These are phyloP conservation scores for Lichtheimia ramosa DNA, from an alignment of 371 early-diverging fungal species.

Conservation along the genomic window DNA sequence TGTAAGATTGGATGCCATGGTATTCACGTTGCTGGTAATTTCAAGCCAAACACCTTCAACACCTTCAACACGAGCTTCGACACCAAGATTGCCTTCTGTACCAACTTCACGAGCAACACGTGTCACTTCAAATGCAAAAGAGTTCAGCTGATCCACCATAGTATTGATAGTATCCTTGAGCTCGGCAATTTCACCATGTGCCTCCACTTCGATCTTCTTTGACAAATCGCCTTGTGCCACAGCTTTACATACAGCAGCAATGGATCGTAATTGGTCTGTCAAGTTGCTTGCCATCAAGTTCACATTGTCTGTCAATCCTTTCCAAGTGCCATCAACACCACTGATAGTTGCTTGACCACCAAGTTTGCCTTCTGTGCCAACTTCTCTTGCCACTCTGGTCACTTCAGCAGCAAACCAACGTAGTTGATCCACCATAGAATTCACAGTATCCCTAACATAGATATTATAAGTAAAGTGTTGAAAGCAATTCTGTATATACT, in stretches of 20 bases:
- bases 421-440: slow-evolving; percentile 48
- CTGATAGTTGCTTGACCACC: slow-evolving; percentile 34
- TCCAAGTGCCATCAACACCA: slow-evolving; percentile 20
- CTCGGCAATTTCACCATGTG: slow-evolving; percentile 30
- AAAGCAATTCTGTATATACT: slow-evolving; percentile 3
- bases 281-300: slow-evolving; percentile 47
- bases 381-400: slow-evolving; percentile 29
- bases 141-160: slow-evolving; percentile 42
- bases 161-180: slow-evolving; percentile 33
- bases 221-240: slow-evolving; percentile 47
- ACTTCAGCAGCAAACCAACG: slow-evolving; percentile 40
- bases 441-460: too few relatives aligned
- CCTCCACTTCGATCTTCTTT: slow-evolving; percentile 24
- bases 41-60: slow-evolving; percentile 51
- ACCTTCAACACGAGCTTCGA: slow-evolving; percentile 26
- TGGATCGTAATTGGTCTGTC: slow-evolving; percentile 49
- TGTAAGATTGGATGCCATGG: slow-evolving; percentile 40
- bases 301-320: slow-evolving; percentile 11
- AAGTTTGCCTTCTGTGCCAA: slow-evolving; percentile 32
- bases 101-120: slow-evolving; percentile 43
- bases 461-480: slow-evolving; percentile 5
- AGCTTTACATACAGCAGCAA: slow-evolving; percentile 52
- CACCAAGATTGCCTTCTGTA: slow-evolving; percentile 41
- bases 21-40: slow-evolving; percentile 44
- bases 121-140: slow-evolving; percentile 34